Percentiles rank a stretch among this genome's conserved stretches.
phyloP scores from a whole-genome alignment of 371 early-diverging fungal genomes.

The Actinomortierella wolfii region DNA sequence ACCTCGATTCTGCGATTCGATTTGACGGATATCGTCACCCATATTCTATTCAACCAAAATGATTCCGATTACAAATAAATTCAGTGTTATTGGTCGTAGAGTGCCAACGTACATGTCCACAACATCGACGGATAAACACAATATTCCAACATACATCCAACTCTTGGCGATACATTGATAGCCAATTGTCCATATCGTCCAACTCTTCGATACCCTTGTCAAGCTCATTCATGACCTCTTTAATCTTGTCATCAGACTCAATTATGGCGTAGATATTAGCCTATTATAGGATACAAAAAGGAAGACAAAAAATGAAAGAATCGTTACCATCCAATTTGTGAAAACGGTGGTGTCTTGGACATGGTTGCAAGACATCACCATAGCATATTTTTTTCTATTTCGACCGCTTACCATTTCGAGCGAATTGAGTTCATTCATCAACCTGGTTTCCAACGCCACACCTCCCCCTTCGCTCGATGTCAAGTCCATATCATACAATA shows the following conservation, averaged over 20 bases:
- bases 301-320: too few relatives aligned
- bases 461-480: constrained; percentile 65
- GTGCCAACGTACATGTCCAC: too few relatives aligned
- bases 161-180: constrained; percentile 83
- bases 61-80: too few relatives aligned
- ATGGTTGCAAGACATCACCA: too few relatives aligned
- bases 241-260: constrained; percentile 87
- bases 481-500: constrained; percentile 72
- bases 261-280: constrained; percentile 94
- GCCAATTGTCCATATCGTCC: constrained; percentile 85
- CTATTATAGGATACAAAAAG: constrained; percentile 40
- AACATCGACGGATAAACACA: too few relatives aligned
- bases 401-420: constrained; percentile 58
- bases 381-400: constrained; percentile 12
- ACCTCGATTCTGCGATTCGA: constrained; percentile 89
- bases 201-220: constrained; percentile 81
- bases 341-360: too few relatives aligned
- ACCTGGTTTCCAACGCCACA: constrained; percentile 64
- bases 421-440: constrained; percentile 66
- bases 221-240: constrained; percentile 77
- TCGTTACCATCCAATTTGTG: too few relatives aligned
- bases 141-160: constrained; percentile 76
- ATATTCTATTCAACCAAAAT: constrained; percentile 61
- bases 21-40: constrained; percentile 95
- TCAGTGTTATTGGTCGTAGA: too few relatives aligned